These are phyloP conservation scores for Colletotrichum higginsianum DNA, from an alignment of 2,329 filamentous ascomycete species.

Conservation along the genomic window DNA sequence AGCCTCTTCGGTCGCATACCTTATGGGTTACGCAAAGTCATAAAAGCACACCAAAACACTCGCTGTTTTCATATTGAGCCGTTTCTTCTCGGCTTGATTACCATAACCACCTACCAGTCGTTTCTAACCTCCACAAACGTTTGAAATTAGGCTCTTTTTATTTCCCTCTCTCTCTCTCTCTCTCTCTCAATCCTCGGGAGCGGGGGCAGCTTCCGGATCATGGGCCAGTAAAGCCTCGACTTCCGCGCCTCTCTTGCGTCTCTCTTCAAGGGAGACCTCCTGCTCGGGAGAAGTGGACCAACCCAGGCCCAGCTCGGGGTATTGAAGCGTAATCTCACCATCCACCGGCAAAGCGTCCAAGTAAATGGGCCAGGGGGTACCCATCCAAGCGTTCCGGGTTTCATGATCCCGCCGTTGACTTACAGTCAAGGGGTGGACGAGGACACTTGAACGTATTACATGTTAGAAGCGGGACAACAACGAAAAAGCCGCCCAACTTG, in stretches of 20 bases:
- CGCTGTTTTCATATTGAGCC: too few relatives aligned
- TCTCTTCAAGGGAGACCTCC: constrained; percentile 51
- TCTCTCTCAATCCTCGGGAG: constrained; percentile 45
- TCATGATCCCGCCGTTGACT: constrained; percentile 52
- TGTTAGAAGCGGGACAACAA: not conserved
- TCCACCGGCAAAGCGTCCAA: constrained; percentile 48
- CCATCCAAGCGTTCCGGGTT: constrained; percentile 52
- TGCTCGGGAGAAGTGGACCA: constrained; percentile 49
- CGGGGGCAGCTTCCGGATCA: constrained; percentile 51
- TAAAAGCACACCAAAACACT: too few relatives aligned
- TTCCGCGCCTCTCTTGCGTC: constrained; percentile 48
- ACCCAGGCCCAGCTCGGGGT: constrained; percentile 50
- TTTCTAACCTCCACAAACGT: too few relatives aligned
- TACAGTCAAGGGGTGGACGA: constrained; percentile 52
- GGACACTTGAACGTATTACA: constrained; percentile 44
- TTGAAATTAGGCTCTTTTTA: too few relatives aligned
- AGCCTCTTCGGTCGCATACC: too few relatives aligned
- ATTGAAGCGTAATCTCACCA: constrained; percentile 50
- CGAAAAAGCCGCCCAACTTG: not conserved
- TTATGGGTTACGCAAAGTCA: too few relatives aligned
- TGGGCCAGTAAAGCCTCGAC: constrained; percentile 50
- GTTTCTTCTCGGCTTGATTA: too few relatives aligned
- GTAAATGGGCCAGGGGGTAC: constrained; percentile 53
- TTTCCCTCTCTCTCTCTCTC: too few relatives aligned
- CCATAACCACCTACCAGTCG: too few relatives aligned